Base-by-base conservation (phyloP, 1,284 basidiomycete genomes). In the Cryptococcus neoformans region DNA sequence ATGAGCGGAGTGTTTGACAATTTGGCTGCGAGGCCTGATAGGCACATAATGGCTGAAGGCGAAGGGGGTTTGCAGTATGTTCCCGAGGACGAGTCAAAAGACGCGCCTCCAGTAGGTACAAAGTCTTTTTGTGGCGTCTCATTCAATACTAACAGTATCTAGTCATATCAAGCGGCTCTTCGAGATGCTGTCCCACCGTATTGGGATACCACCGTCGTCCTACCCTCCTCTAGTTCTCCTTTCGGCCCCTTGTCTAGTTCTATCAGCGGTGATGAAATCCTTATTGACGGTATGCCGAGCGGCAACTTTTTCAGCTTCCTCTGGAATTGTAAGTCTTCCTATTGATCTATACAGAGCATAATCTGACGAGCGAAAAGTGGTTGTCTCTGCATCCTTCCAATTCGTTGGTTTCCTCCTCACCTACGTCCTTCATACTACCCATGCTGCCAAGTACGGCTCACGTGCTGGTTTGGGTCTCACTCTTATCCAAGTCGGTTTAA, bases 1-100 rank as follows among this genome's bases (percentile, higher is more conserved):
- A 93, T 95, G 68, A 93, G 96, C 67, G 95, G 95, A 11, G 94
- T 99, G 5, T 99, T 98, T 75, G 87, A 89, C 46, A 99, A 99
- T 72, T 85, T 99, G 40, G 87, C 85, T 60, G 96, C 95, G 0
- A 95, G 97, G 73, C 94, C 95, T 0, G 81, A 81, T 42, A 65
- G 60, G n/a, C 39, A 59, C 73, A 78, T 53, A 71, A 78, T 4
- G 73, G 81, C 35, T 74, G 81, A 78, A 64, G 44, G 79, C 79
- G 60, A 87, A 6, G 84, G 86, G 51, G 76, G 73, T 78, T 83
- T 72, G 68, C 89, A 74, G 86, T 68, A 83, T 85, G 52, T 74
- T 21, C 90, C 88, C 8, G 92, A 94, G 72, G 86, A 90, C 48
- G 80, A 82, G n/a, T 86, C 88, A 69, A 89, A 86, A 67, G 88